Conservation (phyloP, 2,329 filamentous ascomycete species). For the Cladophialophora chaetospira region DNA sequence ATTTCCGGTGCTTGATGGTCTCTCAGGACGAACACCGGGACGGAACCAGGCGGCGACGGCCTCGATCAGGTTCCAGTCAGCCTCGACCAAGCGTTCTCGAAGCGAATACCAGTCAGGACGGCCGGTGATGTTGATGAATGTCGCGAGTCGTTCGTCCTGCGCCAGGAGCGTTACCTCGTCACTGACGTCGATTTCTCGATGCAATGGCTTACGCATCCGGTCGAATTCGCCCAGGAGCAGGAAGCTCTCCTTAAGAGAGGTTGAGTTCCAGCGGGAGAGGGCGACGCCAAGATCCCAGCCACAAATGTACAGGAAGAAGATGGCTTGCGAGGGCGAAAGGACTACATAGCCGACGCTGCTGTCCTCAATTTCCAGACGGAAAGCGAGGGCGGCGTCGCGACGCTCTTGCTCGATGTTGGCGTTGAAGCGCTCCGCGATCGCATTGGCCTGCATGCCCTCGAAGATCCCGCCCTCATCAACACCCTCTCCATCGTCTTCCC, state of each 20-base stretch:
- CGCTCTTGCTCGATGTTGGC: slow-evolving; percentile 19
- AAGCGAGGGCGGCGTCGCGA: slow-evolving; percentile 8
- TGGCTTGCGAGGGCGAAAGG: slow-evolving; percentile 14
- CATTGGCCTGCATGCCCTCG: no score
- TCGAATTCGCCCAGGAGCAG: slow-evolving; percentile 1
- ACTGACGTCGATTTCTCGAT: neutral
- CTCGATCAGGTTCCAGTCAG: slow-evolving; percentile 18
- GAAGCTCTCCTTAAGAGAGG: neutral
- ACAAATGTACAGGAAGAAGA: slow-evolving; percentile 13
- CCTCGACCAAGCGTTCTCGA: slow-evolving; percentile 1
- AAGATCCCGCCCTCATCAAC: no score
- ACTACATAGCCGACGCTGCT: neutral
- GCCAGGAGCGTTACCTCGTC: neutral
- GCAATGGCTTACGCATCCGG: slow-evolving; percentile 14
- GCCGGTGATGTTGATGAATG: slow-evolving; percentile 23
- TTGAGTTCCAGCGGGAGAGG: neutral
- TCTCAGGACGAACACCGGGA: neutral
- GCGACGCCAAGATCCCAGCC: slow-evolving; percentile 12
- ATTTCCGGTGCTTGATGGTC: no score
- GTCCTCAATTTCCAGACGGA: neutral
- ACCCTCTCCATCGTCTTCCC: no score
- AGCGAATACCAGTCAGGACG: slow-evolving; percentile 23
- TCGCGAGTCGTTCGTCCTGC: slow-evolving; percentile 24
- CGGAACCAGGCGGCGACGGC: slow-evolving; percentile 17
- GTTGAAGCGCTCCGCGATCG: no score